A percentile compares a stretch with the other conserved stretches of the same genome.
Evolutionary conservation across 179 eudicot species (phyloP).

Genomic region (Sideroxylon spinosum): DNA sequence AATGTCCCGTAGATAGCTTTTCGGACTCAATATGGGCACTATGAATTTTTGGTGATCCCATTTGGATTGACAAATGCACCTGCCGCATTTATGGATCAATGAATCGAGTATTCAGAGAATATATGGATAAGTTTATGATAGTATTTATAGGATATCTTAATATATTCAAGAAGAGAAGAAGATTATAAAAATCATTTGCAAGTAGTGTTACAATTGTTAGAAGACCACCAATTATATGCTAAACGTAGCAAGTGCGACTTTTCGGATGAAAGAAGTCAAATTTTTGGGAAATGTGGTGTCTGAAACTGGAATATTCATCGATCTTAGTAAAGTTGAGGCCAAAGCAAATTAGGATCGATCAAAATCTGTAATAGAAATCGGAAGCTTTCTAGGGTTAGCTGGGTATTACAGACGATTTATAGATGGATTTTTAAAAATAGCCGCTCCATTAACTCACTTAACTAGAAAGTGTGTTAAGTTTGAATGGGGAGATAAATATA

Average conservation of each 20-base stretch:
- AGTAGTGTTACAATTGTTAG: too few relatives aligned
- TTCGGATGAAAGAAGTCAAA: not conserved
- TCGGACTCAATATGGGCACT: not conserved
- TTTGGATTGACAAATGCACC: not conserved
- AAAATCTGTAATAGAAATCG: not conserved
- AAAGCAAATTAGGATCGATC: not conserved
- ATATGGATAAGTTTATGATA: not conserved
- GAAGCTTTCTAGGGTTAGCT: not conserved
- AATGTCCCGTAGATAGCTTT: not conserved
- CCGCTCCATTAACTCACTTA: not conserved
- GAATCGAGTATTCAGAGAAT: not conserved
- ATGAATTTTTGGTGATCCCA: not conserved
- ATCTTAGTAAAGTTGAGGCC: not conserved
- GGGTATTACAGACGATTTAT: not conserved
- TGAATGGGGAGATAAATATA: too few relatives aligned
- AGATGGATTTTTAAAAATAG: not conserved
- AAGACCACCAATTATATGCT: too few relatives aligned
- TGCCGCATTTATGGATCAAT: not conserved
- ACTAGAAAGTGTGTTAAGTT: not conserved
- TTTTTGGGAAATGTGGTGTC: not conserved
- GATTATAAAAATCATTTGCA: not conserved
- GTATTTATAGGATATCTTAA: not conserved
- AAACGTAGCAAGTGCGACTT: not conserved
- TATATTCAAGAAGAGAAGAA: not conserved
- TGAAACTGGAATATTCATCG: not conserved